phyloP scores from a whole-genome alignment of 257 asterid genomes.

The Solanum tarijense region DNA sequence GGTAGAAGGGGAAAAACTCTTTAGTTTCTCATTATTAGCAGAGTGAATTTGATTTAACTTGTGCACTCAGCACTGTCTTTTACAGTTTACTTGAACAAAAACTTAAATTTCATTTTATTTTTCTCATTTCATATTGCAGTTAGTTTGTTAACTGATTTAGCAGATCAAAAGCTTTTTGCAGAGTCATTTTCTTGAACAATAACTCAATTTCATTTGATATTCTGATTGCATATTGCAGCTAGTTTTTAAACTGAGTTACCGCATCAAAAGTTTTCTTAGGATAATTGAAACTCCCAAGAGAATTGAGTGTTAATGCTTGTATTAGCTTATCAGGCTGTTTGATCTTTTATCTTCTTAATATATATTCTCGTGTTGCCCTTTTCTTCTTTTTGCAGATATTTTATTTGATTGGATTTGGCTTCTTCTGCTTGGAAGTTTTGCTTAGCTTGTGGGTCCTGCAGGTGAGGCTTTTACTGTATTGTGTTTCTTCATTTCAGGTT shows the following conservation, averaged over 20 bases:
- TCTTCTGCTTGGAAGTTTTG: constrained; percentile 73
- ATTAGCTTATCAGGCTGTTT: neutral
- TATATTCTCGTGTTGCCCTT: neutral
- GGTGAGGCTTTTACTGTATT: constrained; percentile 39
- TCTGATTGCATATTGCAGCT: neutral
- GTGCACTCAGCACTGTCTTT: neutral
- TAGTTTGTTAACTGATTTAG: neutral
- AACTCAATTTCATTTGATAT: neutral
- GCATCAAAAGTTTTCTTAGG: neutral
- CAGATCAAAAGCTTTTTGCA: neutral
- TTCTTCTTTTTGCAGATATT: constrained; percentile 50
- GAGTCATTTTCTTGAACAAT: neutral
- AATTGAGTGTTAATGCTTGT: neutral
- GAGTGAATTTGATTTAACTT: neutral
- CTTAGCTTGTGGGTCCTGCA: constrained; percentile 94
- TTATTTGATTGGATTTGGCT: constrained; percentile 77
- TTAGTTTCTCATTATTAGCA: neutral
- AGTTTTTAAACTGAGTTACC: neutral
- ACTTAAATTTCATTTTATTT: neutral
- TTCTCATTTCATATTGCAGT: neutral
- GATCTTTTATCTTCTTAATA: neutral
- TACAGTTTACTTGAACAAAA: neutral
- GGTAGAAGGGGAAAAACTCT: neutral
- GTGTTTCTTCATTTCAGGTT: neutral
- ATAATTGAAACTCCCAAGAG: neutral